Evolutionary conservation across 129 eudicot genomes (phyloP), one percentile per base, ranked within the genome.

Genomic region (Helichrysum umbraculigerum): DNA sequence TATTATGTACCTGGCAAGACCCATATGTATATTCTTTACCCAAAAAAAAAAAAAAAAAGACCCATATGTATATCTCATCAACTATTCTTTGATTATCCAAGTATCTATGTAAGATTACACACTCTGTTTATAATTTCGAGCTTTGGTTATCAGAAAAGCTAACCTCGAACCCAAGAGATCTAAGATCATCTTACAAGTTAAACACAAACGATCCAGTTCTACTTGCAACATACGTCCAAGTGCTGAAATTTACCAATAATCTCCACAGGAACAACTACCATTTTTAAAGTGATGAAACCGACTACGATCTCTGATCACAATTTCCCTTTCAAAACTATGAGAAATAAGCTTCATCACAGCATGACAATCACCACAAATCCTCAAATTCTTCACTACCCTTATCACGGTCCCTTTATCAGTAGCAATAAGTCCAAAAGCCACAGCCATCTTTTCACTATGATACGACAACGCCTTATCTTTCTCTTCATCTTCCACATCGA

Each of bases 281-380:
- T 87, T 79, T 71, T 72, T 80, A 61, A 93, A 86, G 69, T 87
- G 92, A 79, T 93, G 98, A 74, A 90, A 93, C 25, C 92, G 80
- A 70, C 87, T 88, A 15, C 87, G 79, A 79, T 93, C 97, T 80
- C 92, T 85, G n/a, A 90, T 88, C 54, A 93, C 75, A 34, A 93
- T 93, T 66, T 88, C 98, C 66, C 98, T 63, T 15, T n/a, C 82
- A 76, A 83, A 86, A 21, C 78, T 76, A 30, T 74, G 66, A 14
- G 89, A 90, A 30, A 93, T 66, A 42, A 88, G 76, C 80, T 93
- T 93, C 68, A 88, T 79, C n/a, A 83, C 90, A 11, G 87, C 84
- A 79, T 93, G 98, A 47, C 97, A 90, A 70, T 93, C 97, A 0
- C 91, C 89, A 80, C 98, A 93, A 54, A 93, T 93, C 34, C 92